Percentiles rank a stretch among this genome's conserved stretches.
Conservation (phyloP, 2,329 filamentous ascomycete species). For the Tolypocladium ophioglossoides region DNA sequence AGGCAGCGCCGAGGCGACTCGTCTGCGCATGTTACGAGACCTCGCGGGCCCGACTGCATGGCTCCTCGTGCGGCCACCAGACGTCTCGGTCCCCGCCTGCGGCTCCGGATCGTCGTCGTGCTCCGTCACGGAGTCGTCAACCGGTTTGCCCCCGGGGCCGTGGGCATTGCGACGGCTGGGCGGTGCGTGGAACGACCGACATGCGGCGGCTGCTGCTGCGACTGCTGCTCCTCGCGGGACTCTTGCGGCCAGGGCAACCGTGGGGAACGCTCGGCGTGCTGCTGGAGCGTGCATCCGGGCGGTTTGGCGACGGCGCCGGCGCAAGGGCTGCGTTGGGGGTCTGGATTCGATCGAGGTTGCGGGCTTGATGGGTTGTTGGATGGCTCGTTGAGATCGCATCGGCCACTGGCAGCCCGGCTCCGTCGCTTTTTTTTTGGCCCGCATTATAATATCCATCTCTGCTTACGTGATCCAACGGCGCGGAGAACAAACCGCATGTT, state of each 20-base stretch:
- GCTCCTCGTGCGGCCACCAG: constrained; percentile 15
- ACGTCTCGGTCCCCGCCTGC: constrained; percentile 15
- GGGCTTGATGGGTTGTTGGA: not conserved
- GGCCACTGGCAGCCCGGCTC: not conserved
- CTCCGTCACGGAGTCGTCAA: constrained; percentile 12
- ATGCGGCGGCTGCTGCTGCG: constrained; percentile 2
- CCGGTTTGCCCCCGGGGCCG: constrained; percentile 15
- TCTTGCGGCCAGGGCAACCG: constrained; percentile 13
- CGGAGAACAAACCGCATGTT: not conserved
- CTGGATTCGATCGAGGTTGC: not conserved
- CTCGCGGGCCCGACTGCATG: constrained; percentile 15
- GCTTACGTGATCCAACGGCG: not conserved
- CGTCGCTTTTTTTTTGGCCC: not conserved
- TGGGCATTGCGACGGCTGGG: constrained; percentile 6
- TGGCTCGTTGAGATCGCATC: not conserved
- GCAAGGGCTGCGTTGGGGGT: constrained; percentile 3
- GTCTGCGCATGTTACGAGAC: constrained; percentile 20
- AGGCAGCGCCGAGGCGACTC: constrained; percentile 32
- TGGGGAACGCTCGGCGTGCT: constrained; percentile 18
- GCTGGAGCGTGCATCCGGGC: constrained; percentile 20
- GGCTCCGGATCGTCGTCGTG: constrained; percentile 17
- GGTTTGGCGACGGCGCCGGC: constrained; percentile 10
- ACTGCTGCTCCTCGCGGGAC: constrained; percentile 10
- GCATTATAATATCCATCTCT: no score
- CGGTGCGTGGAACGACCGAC: constrained; percentile 13